These are phyloP conservation scores for Aechmea fasciata DNA, from an alignment of 176 grass and related monocot species.

Conservation along the genomic window DNA sequence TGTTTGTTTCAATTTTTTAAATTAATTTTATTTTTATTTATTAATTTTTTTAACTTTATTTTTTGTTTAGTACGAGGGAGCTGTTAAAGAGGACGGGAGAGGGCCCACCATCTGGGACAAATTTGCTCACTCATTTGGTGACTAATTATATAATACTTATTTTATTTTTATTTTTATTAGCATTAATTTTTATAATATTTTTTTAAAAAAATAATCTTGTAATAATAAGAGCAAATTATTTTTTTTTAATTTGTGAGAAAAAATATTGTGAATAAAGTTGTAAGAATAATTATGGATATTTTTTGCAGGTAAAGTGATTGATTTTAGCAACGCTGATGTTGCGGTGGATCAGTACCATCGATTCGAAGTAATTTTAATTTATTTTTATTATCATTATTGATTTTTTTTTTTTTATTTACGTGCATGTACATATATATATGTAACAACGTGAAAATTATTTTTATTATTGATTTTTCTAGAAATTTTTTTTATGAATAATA, in stretches of 20 bases:
- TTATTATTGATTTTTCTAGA: too few relatives aligned
- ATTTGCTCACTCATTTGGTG: not conserved
- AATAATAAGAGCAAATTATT: not conserved
- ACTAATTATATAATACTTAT: not conserved
- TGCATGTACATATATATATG: too few relatives aligned
- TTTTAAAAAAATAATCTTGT: too few relatives aligned
- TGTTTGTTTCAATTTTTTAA: too few relatives aligned
- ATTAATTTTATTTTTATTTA: too few relatives aligned
- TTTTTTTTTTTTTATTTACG: too few relatives aligned
- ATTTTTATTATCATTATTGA: not conserved
- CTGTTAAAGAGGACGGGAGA: not conserved
- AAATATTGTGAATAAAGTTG: not conserved
- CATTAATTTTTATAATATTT: not conserved
- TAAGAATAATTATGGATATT: not conserved
- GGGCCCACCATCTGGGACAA: not conserved
- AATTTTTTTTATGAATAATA: too few relatives aligned
- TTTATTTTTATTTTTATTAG: not conserved
- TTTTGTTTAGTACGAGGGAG: not conserved
- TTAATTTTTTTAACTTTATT: too few relatives aligned
- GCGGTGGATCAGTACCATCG: conserved; percentile 55
- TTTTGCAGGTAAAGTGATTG: conserved; percentile 8
- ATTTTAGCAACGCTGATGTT: conserved; percentile 47
- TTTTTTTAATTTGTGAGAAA: not conserved
- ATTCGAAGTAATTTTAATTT: conserved; percentile 41
- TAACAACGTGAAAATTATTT: too few relatives aligned